A percentile compares a stretch with the other conserved stretches of the same genome.
Evolutionary conservation across 192 early-diverging fungal genomes (phyloP).

Genomic region (Mortierella alpina): DNA sequence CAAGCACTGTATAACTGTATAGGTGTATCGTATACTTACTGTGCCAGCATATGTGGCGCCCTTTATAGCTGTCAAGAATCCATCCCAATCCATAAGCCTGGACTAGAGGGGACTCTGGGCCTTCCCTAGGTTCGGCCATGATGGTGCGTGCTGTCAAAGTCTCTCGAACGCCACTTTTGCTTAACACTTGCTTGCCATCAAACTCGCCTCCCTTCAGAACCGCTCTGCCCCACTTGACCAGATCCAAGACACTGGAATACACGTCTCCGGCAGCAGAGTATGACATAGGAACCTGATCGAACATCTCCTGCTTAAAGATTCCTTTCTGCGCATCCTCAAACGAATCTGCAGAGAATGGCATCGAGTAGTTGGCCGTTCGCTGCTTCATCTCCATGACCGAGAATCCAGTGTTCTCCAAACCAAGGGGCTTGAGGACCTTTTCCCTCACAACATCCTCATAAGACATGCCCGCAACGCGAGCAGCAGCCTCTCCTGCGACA

Average conservation of each 20-base stretch:
- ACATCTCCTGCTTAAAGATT: background rate
- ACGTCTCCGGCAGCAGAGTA: conserved; percentile 22
- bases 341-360: conserved; percentile 20
- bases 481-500: conserved; percentile 34
- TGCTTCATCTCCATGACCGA: conserved; percentile 12
- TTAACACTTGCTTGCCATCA: conserved; percentile 16
- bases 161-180: conserved; percentile 12
- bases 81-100: conserved; percentile 5
- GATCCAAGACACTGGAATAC: conserved; percentile 31
- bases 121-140: background rate
- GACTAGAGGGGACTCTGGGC: conserved; percentile 2
- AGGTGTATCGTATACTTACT: background rate
- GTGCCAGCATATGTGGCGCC: conserved; percentile 1
- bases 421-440: conserved; percentile 22
- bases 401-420: conserved; percentile 26
- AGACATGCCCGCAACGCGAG: conserved; percentile 16
- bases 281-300: background rate
- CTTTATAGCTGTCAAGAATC: conserved; percentile 11
- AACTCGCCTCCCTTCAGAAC: conserved; percentile 5
- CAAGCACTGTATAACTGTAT: too few species aligned
- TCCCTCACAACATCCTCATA: conserved; percentile 11
- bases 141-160: conserved; percentile 1
- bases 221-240: conserved; percentile 12
- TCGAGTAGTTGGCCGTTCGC: conserved; percentile 6
- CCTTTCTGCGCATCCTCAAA: conserved; percentile 20